Conservation (phyloP, 345 rosid genomes). For the Citropsis articulata region DNA sequence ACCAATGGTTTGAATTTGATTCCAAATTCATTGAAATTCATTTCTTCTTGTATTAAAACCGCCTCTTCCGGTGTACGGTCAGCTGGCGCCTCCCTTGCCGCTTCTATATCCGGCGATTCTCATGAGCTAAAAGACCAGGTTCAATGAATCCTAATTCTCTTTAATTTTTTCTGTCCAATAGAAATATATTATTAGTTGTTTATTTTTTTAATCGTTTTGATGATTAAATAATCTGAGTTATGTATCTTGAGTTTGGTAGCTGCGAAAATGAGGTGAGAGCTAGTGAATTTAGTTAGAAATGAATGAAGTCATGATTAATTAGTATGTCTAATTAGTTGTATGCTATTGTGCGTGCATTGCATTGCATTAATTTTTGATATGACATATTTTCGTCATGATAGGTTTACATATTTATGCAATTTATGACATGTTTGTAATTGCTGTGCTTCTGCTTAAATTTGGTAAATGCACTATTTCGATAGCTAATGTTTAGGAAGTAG, state of each 20-base stretch:
- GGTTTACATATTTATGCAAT: neutral
- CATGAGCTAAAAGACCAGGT: constrained; percentile 79
- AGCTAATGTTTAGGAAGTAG: too few relatives aligned
- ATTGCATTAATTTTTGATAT: neutral
- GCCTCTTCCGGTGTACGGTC: constrained; percentile 96
- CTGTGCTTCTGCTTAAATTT: neutral
- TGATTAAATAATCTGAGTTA: neutral
- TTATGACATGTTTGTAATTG: neutral
- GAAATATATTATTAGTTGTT: neutral
- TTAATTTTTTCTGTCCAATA: neutral
- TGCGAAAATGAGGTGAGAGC: constrained; percentile 7
- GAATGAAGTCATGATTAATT: constrained; percentile 5
- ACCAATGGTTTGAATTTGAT: constrained; percentile 31
- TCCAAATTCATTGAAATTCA: constrained; percentile 78
- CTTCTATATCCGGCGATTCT: constrained; percentile 66
- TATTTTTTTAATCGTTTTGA: neutral
- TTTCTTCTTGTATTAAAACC: constrained; percentile 79
- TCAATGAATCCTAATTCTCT: neutral
- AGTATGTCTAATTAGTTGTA: neutral
- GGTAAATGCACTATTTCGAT: neutral
- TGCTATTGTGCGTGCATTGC: neutral
- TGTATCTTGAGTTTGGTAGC: constrained; percentile 9
- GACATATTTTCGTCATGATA: neutral
- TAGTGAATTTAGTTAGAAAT: neutral
- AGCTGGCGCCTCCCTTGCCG: constrained; percentile 78